Conservation (phyloP, 305 asterid species). For the Andrographis paniculata region DNA sequence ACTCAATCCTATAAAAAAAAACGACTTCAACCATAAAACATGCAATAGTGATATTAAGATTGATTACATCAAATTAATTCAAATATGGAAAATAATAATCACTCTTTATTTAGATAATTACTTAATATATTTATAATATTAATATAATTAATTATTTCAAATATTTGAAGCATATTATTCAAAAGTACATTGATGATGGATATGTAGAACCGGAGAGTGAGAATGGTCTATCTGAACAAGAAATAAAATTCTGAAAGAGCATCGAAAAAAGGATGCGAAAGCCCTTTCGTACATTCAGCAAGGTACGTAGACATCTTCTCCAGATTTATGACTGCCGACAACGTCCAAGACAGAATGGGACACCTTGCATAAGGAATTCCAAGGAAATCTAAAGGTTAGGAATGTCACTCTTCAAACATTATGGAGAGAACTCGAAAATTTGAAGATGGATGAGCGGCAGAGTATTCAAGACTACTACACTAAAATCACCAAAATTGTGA, state of each 20-base stretch:
- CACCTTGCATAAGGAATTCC: background rate
- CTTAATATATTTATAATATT: no score
- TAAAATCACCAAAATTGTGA: slow-evolving; percentile 1
- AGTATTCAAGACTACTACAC: slow-evolving; percentile 2
- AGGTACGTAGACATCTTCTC: background rate
- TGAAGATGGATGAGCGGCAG: background rate
- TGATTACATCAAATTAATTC: no score
- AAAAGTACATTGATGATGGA: background rate
- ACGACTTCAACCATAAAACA: no score
- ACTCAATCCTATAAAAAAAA: no score
- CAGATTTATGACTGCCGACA: background rate
- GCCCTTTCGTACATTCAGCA: background rate
- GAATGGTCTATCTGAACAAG: background rate
- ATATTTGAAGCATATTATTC: no score
- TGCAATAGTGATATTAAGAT: no score
- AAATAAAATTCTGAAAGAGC: background rate
- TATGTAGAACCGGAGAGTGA: background rate
- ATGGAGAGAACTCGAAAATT: background rate
- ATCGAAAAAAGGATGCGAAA: background rate
- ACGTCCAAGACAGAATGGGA: background rate
- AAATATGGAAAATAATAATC: no score
- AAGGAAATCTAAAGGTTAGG: background rate
- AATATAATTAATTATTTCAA: no score
- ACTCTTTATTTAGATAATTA: no score
- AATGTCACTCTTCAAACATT: slow-evolving; percentile 1